These are phyloP conservation scores for Kluyveromyces aestuarii DNA, from an alignment of 805 yeast species.

Conservation along the genomic window DNA sequence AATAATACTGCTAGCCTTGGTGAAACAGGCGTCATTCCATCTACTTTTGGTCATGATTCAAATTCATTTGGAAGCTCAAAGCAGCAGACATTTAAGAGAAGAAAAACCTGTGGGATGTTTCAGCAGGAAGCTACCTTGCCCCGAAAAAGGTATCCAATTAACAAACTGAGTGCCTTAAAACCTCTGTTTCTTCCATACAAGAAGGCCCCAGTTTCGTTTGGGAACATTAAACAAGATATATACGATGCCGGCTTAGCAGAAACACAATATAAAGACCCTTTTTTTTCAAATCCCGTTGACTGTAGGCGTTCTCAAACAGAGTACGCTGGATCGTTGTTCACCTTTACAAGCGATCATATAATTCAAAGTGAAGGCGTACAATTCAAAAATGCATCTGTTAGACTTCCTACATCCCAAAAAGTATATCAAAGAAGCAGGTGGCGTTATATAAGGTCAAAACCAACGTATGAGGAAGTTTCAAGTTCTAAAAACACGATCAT, in stretches of 20 bases:
- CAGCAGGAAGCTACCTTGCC: not conserved
- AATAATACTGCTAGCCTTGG: not conserved
- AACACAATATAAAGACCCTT: constrained; percentile 53
- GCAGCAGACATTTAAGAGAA: not conserved
- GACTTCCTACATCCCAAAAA: constrained; percentile 2
- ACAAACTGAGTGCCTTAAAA: not conserved
- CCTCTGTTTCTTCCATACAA: constrained; percentile 5
- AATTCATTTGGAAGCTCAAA: not conserved
- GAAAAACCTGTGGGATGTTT: not conserved
- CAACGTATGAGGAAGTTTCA: constrained; percentile 33
- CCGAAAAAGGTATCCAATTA: not conserved
- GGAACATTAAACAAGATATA: constrained; percentile 38
- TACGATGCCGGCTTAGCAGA: constrained; percentile 40
- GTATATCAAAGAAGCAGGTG: constrained; percentile 21
- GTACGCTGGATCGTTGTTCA: constrained; percentile 59
- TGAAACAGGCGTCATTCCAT: not conserved
- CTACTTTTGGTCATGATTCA: not conserved
- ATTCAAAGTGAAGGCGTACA: constrained; percentile 15
- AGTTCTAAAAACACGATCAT: constrained; percentile 4
- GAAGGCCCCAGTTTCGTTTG: constrained; percentile 12
- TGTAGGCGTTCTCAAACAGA: constrained; percentile 44
- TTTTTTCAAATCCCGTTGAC: constrained; percentile 46
- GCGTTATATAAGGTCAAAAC: constrained; percentile 43
- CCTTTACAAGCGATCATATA: constrained; percentile 34
- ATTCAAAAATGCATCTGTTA: constrained; percentile 16